Evolutionary conservation across 1,139 yeast species (phyloP).

Genomic region (Arxiozyma slooffiae): DNA sequence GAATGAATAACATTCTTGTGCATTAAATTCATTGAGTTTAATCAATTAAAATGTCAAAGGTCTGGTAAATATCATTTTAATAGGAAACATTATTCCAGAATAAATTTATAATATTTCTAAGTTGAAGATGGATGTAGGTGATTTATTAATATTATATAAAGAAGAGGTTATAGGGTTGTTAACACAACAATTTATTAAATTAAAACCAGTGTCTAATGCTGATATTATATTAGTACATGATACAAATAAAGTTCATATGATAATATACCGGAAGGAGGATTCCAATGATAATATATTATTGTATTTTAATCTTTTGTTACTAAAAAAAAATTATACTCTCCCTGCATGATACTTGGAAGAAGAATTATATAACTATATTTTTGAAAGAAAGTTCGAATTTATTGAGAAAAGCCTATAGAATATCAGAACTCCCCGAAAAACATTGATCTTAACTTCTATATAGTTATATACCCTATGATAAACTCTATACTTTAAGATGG

Average conservation of each 20-base stretch:
- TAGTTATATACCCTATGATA: not conserved
- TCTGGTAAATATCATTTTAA: conserved; percentile 1
- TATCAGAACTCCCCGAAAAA: not conserved
- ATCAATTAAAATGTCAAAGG: conserved; percentile 2
- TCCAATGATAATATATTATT: not conserved
- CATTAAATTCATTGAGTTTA: conserved; percentile 12
- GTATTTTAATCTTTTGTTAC: not conserved
- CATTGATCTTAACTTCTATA: not conserved
- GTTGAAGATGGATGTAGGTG: not conserved
- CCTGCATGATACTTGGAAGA: not conserved
- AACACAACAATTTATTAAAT: not conserved
- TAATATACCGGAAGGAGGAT: not conserved
- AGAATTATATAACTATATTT: not conserved
- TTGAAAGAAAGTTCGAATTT: not conserved
- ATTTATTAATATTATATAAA: not conserved
- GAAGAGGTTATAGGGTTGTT: not conserved
- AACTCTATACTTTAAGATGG: not conserved
- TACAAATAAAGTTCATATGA: not conserved
- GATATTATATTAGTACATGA: not conserved
- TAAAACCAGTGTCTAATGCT: not conserved
- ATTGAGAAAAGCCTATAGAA: not conserved
- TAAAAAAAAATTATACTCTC: not conserved
- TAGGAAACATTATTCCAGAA: conserved; percentile 5
- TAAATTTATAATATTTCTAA: not conserved
- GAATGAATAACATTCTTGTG: conserved; percentile 17